Evolutionary conservation across 2,329 filamentous ascomycete species (phyloP).

Genomic region (Aspergillus awamori): DNA sequence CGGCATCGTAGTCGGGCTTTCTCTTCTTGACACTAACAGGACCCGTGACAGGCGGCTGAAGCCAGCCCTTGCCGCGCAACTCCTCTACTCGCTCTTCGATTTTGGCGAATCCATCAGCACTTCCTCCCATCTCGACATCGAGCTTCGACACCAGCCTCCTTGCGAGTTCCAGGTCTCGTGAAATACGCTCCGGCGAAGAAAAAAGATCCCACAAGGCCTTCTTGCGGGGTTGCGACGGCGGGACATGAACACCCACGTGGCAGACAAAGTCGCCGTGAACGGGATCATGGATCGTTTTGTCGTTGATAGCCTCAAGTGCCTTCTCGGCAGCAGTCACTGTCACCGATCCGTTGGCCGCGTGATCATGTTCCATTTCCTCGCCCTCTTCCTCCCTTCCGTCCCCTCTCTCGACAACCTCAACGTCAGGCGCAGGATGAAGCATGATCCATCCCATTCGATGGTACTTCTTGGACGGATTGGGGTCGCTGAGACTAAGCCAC

Average conservation of each 20-base stretch:
- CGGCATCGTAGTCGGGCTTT: slow-evolving; percentile 51
- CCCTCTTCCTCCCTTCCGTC: slow-evolving; percentile 71
- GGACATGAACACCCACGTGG: slow-evolving; percentile 93
- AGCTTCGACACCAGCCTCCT: slow-evolving; percentile 80
- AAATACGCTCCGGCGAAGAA: slow-evolving; percentile 88
- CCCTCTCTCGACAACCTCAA: slow-evolving; percentile 67
- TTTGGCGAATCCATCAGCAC: slow-evolving; percentile 74
- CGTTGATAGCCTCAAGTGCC: slow-evolving; percentile 91
- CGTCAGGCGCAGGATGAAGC: slow-evolving; percentile 77
- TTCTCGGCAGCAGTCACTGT: slow-evolving; percentile 69
- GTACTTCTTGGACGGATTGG: slow-evolving; percentile 94
- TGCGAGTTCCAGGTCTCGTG: slow-evolving; percentile 83
- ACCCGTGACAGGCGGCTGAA: slow-evolving; percentile 64
- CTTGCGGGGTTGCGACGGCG: slow-evolving; percentile 81
- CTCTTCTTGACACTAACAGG: slow-evolving; percentile 57
- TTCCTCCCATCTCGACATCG: slow-evolving; percentile 77
- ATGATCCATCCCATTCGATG: slow-evolving; percentile 99
- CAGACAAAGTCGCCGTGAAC: slow-evolving; percentile 94
- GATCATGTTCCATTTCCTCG: slow-evolving; percentile 53
- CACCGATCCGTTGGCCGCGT: slow-evolving; percentile 34
- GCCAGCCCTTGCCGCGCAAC: slow-evolving; percentile 71
- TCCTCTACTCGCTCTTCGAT: slow-evolving; percentile 87
- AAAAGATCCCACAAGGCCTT: slow-evolving; percentile 98
- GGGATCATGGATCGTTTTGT: slow-evolving; percentile 95
- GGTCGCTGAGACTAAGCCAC: slow-evolving; percentile 93